These are phyloP conservation scores for Pseudognaphalium luteoalbum DNA, from an alignment of 129 eudicot genomes.

Conservation along the genomic window DNA sequence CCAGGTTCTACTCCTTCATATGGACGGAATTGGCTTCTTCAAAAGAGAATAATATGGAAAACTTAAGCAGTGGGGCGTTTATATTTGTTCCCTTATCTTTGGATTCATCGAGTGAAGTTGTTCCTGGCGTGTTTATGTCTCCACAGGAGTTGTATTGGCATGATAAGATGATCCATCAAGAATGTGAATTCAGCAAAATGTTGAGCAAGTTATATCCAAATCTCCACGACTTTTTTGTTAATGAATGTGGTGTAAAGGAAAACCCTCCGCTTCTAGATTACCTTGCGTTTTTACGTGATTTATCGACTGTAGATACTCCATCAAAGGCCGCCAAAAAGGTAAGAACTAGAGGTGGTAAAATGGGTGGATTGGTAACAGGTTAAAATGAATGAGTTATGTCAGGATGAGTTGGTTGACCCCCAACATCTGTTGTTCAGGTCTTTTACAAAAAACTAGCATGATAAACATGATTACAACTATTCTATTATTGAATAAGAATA, in stretches of 20 bases:
- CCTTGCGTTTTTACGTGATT: slow-evolving; percentile 62
- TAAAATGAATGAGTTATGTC: too few species aligned
- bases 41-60: slow-evolving; percentile 42
- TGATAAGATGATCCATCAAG: slow-evolving; percentile 41
- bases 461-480: too few species aligned
- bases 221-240: slow-evolving; percentile 77
- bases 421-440: too few species aligned
- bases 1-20: slow-evolving; percentile 61
- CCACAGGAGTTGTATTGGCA: slow-evolving; percentile 85
- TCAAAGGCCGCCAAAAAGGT: slow-evolving; percentile 63
- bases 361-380: not conserved
- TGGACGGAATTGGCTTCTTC: slow-evolving; percentile 62
- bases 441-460: too few species aligned
- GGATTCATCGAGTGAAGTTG: slow-evolving; percentile 44
- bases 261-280: slow-evolving; percentile 58
- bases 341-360: slow-evolving; percentile 23
- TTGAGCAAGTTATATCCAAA: slow-evolving; percentile 60
- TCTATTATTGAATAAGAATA: too few species aligned
- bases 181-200: slow-evolving; percentile 43
- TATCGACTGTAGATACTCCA: slow-evolving; percentile 60
- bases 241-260: slow-evolving; percentile 79
- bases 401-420: too few species aligned
- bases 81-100: slow-evolving; percentile 66
- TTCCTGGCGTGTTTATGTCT: slow-evolving; percentile 62
- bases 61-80: slow-evolving; percentile 49